Evolutionary conservation across 1,284 basidiomycete species (phyloP), one percentile per base, ranked within the genome.

Genomic region (Austroboletus niveus): DNA sequence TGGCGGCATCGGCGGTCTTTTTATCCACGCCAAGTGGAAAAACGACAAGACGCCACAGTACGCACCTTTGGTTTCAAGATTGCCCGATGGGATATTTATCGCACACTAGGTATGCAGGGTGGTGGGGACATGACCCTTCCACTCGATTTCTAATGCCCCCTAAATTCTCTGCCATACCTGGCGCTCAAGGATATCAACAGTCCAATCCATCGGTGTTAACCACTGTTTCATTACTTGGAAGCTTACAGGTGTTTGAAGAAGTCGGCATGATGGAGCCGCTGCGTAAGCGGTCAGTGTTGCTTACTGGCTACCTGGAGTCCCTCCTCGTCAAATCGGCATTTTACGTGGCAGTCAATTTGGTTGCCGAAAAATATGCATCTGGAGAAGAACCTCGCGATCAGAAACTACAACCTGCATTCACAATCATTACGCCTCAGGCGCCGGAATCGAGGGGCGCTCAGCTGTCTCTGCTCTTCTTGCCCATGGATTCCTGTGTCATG

Each of bases 151-250:
- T 84, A 53, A 98, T 98, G 96, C 87, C 87, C 15, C 77, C 87
- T 17, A 75, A 70, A 46, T 99, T 98, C 72, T 81, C 82, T 38
- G 87, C 94, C 4, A 90, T 92, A 52, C 78, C 77, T 10, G 96
- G 96, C 45, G 97, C 97, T 1, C 89, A 93, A 66, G 95, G 95
- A 31, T 98, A 91, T 75, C 94, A 98, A 68, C 89, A 95, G 69
- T 97, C 94, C 29, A 98, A 97, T 72, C 94, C 96, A 4, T 87
- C 85, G 53, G 84, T 91, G 39, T 75, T 99, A 52, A 82, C 86
- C 44, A 80, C 89, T 2, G 87, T 86, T 51, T 80, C 92, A 4
- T 79, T 97, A 8, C 76, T 93, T 22, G 91, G 92, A 4, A 86
- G 91, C 38, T 77, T 97, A 29, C 79, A 89, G 64, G 69, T 91